Conservation (phyloP, 129 eudicot species). For the Artemisia annua region DNA sequence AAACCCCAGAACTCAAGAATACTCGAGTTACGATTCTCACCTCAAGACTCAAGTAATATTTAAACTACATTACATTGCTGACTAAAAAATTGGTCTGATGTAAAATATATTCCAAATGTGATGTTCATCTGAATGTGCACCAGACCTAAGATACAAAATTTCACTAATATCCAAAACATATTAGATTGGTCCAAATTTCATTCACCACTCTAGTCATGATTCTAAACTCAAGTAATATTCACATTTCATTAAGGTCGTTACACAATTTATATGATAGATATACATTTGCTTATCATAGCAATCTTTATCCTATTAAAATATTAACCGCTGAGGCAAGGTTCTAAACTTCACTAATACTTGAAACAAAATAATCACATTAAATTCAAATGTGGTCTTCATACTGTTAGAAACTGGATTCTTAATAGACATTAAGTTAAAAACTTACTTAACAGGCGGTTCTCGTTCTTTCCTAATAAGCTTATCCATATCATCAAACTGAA, state of each 20-base stretch:
- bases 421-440: not conserved
- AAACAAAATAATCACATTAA: too few species aligned
- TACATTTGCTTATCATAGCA: not conserved
- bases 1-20: not conserved
- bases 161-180: too few species aligned
- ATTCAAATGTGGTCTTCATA: too few species aligned
- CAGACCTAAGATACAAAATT: too few species aligned
- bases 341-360: too few species aligned
- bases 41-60: not conserved
- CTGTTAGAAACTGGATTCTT: too few species aligned
- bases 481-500: conserved; percentile 87
- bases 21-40: not conserved
- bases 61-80: not conserved
- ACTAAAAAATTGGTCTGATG: too few species aligned
- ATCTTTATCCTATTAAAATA: not conserved
- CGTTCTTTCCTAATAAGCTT: conserved; percentile 71
- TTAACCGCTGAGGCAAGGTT: not conserved
- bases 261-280: not conserved
- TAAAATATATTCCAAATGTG: too few species aligned
- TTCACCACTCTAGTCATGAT: too few species aligned
- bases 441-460: conserved; percentile 96
- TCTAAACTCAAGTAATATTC: not conserved
- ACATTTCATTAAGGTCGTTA: not conserved
- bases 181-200: too few species aligned
- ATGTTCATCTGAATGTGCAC: too few species aligned